These are phyloP conservation scores for Paralagenidium karlingii DNA, from an alignment of 352 stramenopile species.

Conservation along the genomic window DNA sequence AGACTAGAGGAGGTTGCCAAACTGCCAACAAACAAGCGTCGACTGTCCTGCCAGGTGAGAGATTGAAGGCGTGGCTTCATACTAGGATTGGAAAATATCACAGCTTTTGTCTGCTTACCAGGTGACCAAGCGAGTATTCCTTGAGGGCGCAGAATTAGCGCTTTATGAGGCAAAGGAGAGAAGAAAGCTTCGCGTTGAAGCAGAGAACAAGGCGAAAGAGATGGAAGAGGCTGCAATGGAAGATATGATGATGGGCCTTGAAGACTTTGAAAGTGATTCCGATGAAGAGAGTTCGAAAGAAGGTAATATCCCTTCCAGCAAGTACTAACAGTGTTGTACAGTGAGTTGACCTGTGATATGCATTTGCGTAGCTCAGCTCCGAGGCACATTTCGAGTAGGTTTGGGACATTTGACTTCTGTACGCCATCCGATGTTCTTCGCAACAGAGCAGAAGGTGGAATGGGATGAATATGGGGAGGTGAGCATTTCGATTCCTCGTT, in stretches of 20 bases:
- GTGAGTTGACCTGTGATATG: background rate
- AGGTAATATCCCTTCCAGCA: slow-evolving; percentile 11
- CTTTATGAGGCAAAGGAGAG: slow-evolving; percentile 79
- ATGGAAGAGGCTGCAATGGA: slow-evolving; percentile 84
- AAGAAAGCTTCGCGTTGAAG: slow-evolving; percentile 66
- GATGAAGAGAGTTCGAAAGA: slow-evolving; percentile 54
- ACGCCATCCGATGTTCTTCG: slow-evolving; percentile 83
- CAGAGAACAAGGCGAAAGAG: slow-evolving; percentile 81
- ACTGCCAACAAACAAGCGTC: slow-evolving; percentile 25
- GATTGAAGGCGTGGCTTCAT: background rate
- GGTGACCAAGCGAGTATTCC: slow-evolving; percentile 49
- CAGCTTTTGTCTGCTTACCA: slow-evolving; percentile 1
- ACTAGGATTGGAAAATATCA: background rate
- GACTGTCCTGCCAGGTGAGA: slow-evolving; percentile 46
- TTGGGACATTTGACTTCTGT: slow-evolving; percentile 75
- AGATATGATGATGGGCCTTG: slow-evolving; percentile 87
- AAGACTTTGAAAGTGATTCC: slow-evolving; percentile 78
- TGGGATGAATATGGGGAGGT: slow-evolving; percentile 86
- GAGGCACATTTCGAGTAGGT: slow-evolving; percentile 77
- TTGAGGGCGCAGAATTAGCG: slow-evolving; percentile 78
- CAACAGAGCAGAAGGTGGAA: slow-evolving; percentile 73
- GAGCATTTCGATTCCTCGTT: background rate
- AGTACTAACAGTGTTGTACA: background rate
- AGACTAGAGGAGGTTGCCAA: slow-evolving; percentile 47
- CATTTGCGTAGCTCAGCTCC: slow-evolving; percentile 64